phyloP scores from a whole-genome alignment of 495 filamentous ascomycete species.

The Penicillium daleae region DNA sequence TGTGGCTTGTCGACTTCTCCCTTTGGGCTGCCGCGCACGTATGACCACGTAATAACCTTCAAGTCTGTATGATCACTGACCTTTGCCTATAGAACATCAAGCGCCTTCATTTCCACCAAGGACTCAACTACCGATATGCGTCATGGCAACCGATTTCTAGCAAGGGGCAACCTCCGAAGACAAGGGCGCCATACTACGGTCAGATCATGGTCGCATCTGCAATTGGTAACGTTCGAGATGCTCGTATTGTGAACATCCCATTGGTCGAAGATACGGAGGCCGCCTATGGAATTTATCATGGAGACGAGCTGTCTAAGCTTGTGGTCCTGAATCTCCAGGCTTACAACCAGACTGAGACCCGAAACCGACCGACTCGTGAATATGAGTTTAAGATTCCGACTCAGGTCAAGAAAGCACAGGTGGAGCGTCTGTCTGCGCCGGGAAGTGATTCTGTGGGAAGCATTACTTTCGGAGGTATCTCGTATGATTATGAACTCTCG shows the following conservation, averaged over 20 bases:
- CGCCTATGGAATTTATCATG: constrained; percentile 21
- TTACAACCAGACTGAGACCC: constrained; percentile 8
- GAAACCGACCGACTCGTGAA: constrained; percentile 5
- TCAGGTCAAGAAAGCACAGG: neutral
- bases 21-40: constrained; percentile 26
- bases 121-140: constrained; percentile 26
- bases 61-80: neutral
- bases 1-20: constrained; percentile 26
- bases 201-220: constrained; percentile 26
- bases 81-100: constrained; percentile 17
- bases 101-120: constrained; percentile 30
- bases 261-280: constrained; percentile 17
- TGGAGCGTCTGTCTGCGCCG: constrained; percentile 19
- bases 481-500: constrained; percentile 17
- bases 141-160: constrained; percentile 28
- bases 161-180: constrained; percentile 13
- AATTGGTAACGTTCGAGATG: constrained; percentile 6
- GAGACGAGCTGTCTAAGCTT: constrained; percentile 8
- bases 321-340: constrained; percentile 19
- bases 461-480: constrained; percentile 23
- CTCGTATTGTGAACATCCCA: constrained; percentile 22
- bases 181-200: constrained; percentile 23
- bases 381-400: constrained; percentile 20
- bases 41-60: neutral
- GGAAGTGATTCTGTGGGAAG: constrained; percentile 15